Evolutionary conservation across 2,329 filamentous ascomycete genomes (phyloP).

Genomic region (Stylonectria norvegica): DNA sequence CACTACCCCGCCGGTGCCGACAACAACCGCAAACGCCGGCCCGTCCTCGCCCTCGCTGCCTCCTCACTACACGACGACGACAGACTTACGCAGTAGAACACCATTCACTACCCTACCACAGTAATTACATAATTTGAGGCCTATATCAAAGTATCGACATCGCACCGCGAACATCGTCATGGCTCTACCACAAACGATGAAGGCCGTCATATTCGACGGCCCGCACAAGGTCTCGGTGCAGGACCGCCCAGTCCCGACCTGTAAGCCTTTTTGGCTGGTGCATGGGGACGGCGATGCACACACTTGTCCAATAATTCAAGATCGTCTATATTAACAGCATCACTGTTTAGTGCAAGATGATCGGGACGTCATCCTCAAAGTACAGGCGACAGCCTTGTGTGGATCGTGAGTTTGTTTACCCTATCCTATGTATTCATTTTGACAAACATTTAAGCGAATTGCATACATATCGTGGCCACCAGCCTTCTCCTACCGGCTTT

Average conservation of each 20-base stretch:
- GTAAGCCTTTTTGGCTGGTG: constrained; percentile 32
- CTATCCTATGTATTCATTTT: too few relatives aligned
- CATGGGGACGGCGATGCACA: too few relatives aligned
- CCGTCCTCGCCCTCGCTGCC: too few relatives aligned
- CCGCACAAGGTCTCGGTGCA: constrained; percentile 72
- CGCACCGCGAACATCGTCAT: too few relatives aligned
- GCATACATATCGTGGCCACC: constrained; percentile 80
- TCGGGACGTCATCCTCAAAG: constrained; percentile 78
- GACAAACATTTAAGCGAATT: constrained; percentile 58
- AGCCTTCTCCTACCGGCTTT: constrained; percentile 62
- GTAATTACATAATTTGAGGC: too few relatives aligned
- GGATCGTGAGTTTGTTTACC: constrained; percentile 65
- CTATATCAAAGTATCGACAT: too few relatives aligned
- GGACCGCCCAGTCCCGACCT: constrained; percentile 72
- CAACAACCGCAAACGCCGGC: too few relatives aligned
- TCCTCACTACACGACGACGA: too few relatives aligned
- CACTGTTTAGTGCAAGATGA: constrained; percentile 55
- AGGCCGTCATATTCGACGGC: constrained; percentile 83
- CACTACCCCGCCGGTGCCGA: too few relatives aligned
- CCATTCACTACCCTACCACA: too few relatives aligned
- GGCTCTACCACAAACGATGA: constrained; percentile 60
- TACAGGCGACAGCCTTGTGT: constrained; percentile 79
- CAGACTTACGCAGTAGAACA: too few relatives aligned
- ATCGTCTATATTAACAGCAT: constrained; percentile 11
- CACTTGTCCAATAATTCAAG: not conserved